phyloP scores from a whole-genome alignment of 2,329 filamentous ascomycete genomes.

The Magnaporthiopsis incrustans region DNA sequence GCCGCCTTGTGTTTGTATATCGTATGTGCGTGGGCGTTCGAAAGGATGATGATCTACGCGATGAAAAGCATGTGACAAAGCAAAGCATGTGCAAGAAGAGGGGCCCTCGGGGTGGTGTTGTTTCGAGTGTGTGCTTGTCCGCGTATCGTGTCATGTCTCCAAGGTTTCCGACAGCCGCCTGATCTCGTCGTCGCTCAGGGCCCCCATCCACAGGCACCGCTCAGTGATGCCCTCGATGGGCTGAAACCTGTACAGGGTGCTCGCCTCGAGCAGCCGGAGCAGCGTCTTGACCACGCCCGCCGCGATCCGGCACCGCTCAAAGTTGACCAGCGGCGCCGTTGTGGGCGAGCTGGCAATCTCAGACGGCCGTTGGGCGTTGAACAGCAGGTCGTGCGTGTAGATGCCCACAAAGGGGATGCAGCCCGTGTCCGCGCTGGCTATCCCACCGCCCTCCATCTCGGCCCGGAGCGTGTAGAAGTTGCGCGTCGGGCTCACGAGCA shows the following conservation, averaged over 20 bases:
- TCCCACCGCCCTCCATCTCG: conserved; percentile 66
- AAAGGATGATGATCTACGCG: background rate
- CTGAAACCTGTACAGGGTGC: conserved; percentile 64
- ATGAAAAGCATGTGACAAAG: background rate
- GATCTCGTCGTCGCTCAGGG: conserved; percentile 69
- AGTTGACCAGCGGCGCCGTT: conserved; percentile 67
- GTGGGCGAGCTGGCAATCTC: conserved; percentile 62
- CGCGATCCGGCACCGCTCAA: conserved; percentile 70
- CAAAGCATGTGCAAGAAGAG: background rate
- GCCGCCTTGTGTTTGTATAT: background rate
- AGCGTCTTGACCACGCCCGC: conserved; percentile 74
- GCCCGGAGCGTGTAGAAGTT: conserved; percentile 71
- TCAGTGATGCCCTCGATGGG: conserved; percentile 71
- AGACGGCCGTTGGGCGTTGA: conserved; percentile 71
- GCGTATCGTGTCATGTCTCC: conserved; percentile 25
- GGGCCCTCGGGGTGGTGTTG: background rate
- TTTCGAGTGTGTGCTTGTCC: background rate
- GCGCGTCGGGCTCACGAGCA: conserved; percentile 64
- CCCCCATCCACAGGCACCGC: conserved; percentile 78
- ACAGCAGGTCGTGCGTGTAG: conserved; percentile 77
- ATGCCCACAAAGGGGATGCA: conserved; percentile 80
- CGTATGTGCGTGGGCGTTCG: background rate
- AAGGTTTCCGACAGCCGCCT: conserved; percentile 41
- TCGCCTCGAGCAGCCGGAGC: conserved; percentile 70
- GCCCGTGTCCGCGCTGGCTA: conserved; percentile 48